Percentiles rank a stretch among this genome's conserved stretches.
Evolutionary conservation across 2,329 filamentous ascomycete genomes (phyloP).

Genomic region (Ceratocystis cacaofunesta): DNA sequence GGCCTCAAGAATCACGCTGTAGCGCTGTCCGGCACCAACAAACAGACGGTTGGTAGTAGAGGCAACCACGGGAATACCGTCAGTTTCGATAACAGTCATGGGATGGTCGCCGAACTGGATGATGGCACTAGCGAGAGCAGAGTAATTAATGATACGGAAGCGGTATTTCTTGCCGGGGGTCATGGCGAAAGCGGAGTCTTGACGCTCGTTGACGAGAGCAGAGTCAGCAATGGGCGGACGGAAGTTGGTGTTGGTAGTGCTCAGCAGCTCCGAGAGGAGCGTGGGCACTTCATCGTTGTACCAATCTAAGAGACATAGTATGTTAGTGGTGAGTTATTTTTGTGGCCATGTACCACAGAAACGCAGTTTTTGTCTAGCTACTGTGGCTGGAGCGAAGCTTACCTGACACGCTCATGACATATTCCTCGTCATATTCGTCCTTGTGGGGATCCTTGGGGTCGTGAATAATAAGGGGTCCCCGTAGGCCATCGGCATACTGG

Average conservation of each 20-base stretch:
- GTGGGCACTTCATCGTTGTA: constrained; percentile 40
- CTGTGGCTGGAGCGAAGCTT: background rate
- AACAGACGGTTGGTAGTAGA: constrained; percentile 27
- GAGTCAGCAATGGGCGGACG: constrained; percentile 38
- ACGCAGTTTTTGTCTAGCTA: background rate
- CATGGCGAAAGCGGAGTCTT: constrained; percentile 19
- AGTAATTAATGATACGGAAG: constrained; percentile 33
- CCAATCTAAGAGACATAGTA: constrained; percentile 31
- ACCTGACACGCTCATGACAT: constrained; percentile 35
- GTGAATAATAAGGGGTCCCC: constrained; percentile 38
- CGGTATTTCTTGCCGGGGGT: constrained; percentile 28
- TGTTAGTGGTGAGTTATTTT: background rate
- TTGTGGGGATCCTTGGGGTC: constrained; percentile 35
- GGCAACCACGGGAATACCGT: constrained; percentile 28
- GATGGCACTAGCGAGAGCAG: constrained; percentile 30
- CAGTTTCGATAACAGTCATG: constrained; percentile 33
- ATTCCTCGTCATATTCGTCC: constrained; percentile 35
- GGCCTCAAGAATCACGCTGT: constrained; percentile 32
- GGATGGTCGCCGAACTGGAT: constrained; percentile 31
- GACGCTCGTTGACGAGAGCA: constrained; percentile 36
- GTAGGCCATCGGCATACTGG: constrained; percentile 44
- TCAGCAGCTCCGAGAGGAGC: constrained; percentile 33
- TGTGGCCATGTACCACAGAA: no score
- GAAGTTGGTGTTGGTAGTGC: constrained; percentile 32
- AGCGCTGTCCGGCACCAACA: constrained; percentile 31